Base-by-base conservation (phyloP, 768 basidiomycete species). In the Brasilioporus rufonigricans region DNA sequence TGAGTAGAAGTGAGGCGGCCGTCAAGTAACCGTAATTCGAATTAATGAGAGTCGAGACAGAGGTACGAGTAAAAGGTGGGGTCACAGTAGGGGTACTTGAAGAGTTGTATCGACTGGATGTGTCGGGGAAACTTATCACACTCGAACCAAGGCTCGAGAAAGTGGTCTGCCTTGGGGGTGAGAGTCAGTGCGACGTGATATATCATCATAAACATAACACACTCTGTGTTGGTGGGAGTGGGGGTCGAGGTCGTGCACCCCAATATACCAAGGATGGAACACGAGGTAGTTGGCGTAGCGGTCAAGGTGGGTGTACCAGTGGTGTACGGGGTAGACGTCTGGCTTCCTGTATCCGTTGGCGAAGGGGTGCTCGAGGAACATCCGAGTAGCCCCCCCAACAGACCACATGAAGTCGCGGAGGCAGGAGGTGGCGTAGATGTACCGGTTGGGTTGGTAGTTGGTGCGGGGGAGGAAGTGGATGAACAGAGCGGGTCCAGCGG, bases 11-110 rank as follows among this genome's bases (percentile, higher is more conserved):
- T 5, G 73, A 65, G 13, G 69, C 32, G 4, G 77, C 65, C 39
- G 67, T 62, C 72, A 56, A 63, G 70, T 61, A 77, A 65, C 53
- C 66, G 59, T 50, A 76, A 61, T 57, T 70, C 33, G 58, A 70
- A 52, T 52, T 71, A 55, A 1, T 61, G 9, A 50, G 9, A 7
- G 12, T 43, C 24, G 63, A 32, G 9, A 8, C 33, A n/a, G 61
- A 40, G 4, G 57, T 50, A 24, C 32, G 26, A 26, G 68, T 55
- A 26, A 21, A 8, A 32, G 58, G 46, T 9, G 48, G 36, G 10
- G 58, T 54, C 3, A 24, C 10, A 2, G 61, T 46, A 7, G 58
- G 21, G 48, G 1, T 19, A 12, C 35, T 53, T 18, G 61, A 6
- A 43, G 52, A 18, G 33, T 47, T 50, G 3, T 60, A 44, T 9